Evolutionary conservation across 1,284 basidiomycete species (phyloP), one percentile per base, ranked within the genome.

Genomic region (Microbotryum violaceum): DNA sequence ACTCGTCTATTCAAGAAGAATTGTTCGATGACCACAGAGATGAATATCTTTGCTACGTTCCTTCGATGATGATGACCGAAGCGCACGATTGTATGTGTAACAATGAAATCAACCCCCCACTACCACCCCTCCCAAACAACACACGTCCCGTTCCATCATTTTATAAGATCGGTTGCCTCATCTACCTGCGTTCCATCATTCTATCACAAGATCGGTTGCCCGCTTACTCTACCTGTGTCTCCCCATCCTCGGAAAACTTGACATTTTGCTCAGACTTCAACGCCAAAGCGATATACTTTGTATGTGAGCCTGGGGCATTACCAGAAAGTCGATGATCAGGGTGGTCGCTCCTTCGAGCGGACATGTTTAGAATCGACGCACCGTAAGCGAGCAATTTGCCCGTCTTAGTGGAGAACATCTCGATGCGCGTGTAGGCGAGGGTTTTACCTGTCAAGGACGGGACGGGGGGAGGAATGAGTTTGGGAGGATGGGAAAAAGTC

Each of bases 381-480:
- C 88, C 88, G 70, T 87, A 89, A n/a, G 89, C 88, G 14, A 89
- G 83, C n/a, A 91, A 75, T 54, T 87, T 82, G 0, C 87, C 87
- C 9, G 60, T 61, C 4, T 77, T 75, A 10, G 81, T 75, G 71
- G 85, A 84, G n/a, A 77, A 85, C 71, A 91, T 88, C 64, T 91
- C 87, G 16, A 87, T 79, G 1, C 85, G 80, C 6, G 88, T 89
- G 74, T 85, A 91, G 2, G 89, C 89, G 56, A 91, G 77, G n/a
- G 82, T 87, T 73, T 82, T 87, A n/a, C 89, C 89, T 89, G 68
- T 14, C 4, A 27, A 3, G 3, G 1, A 44, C 37, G 3, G 8
- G 18, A 27, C 5, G 37, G 33, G 52, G n/a, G 12, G 31, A 25
- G 25, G 4, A 25, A 21, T n/a, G 7, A 45, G 14, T 14, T 12